A percentile compares a stretch with the other conserved stretches of the same genome.
Evolutionary conservation across 2,329 filamentous ascomycete genomes (phyloP).

Genomic region (Pleomassaria siparia): DNA sequence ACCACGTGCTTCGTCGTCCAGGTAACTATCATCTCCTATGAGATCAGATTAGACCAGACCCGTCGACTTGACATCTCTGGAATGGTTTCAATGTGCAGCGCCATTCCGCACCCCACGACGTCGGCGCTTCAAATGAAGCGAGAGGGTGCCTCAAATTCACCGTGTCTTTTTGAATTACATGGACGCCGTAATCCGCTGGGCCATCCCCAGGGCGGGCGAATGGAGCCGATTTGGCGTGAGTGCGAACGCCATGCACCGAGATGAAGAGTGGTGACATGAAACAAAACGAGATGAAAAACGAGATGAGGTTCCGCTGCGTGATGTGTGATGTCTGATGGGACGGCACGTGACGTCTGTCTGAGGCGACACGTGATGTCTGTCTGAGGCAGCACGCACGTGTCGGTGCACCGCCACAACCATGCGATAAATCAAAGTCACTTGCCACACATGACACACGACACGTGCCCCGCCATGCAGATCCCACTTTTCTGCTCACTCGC

Average conservation of each 20-base stretch:
- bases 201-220: background rate
- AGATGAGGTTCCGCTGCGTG: background rate
- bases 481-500: constrained; percentile 6
- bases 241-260: background rate
- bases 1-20: background rate
- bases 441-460: no score
- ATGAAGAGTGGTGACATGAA: background rate
- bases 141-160: background rate
- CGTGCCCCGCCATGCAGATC: constrained; percentile 2
- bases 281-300: background rate
- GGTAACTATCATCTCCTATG: no score
- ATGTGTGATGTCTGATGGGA: no score
- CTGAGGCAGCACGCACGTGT: background rate
- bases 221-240: background rate
- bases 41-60: no score
- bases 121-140: background rate
- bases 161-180: background rate
- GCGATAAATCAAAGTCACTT: background rate
- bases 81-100: background rate
- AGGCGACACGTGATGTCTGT: background rate
- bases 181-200: background rate
- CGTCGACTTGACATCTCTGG: no score
- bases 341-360: no score
- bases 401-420: constrained; percentile 8
- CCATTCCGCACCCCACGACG: background rate